Evolutionary conservation across 2,329 filamentous ascomycete species (phyloP), one percentile per base, ranked within the genome.

Genomic region (Colletotrichum abscissum): DNA sequence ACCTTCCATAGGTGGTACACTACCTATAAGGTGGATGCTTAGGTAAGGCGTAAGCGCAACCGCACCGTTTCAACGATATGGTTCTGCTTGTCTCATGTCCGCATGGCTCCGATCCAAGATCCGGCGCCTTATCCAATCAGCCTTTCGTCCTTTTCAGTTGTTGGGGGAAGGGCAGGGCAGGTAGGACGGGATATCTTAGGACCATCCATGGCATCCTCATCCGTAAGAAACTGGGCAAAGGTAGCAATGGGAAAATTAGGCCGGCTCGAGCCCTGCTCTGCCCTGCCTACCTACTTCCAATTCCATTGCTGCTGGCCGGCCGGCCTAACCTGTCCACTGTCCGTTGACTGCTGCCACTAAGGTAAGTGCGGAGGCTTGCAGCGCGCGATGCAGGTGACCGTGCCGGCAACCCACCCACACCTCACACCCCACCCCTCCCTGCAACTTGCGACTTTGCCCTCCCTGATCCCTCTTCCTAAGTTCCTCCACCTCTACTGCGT

Each of bases 301-400:
- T 42, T 14, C n/a, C 22, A 28, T 22, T 63, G 19, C n/a, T n/a
- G 46, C 46, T 28, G 28, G 42, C 42, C 19, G 42, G 42, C 42
- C 42, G 42, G 42, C 42, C 42, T 11, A 49, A n/a, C 19, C 19
- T 49, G 42, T 22, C 42, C 16, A 22, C 42, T 49, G 42, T 49
- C 42, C 42, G 42, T 49, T 49, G 42, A 22, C 62, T 55, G 55
- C 60, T 59, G 54, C 49, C 59, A 60, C 42, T 65, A 49, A 49
- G 42, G 42, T 38, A 57, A 58, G 16, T 70, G 62, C 56, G 62
- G 35, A 60, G 70, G 56, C 70, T 64, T 46, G 52, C 63, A 57
- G 63, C 22, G 52, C 24, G 19, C 67, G 67, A 59, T 60, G 70
- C 67, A 72, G 69, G 55, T 73, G 70, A 73, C 70, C 65, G 58